Evolutionary conservation across 1,284 basidiomycete genomes (phyloP), one percentile per base, ranked within the genome.

Genomic region (Cryptococcus maquisensis): DNA sequence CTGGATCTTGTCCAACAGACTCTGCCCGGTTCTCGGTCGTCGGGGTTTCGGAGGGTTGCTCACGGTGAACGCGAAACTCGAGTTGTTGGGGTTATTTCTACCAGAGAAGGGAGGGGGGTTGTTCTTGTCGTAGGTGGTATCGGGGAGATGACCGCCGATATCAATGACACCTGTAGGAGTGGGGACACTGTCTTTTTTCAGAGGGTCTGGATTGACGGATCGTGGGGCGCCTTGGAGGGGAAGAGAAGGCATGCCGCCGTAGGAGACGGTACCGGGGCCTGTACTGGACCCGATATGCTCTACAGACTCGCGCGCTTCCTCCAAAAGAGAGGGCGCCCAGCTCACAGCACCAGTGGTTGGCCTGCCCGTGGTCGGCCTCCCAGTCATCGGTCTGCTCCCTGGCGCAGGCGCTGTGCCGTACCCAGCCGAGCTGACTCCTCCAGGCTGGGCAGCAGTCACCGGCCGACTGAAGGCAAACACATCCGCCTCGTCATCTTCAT

Each of bases 401-500:
- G 58, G 64, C 41, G 57, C 41, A 15, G 59, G 53, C 6, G 42
- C 42, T 44, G 23, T 44, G 8, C 42, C 42, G 13, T 44, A 44
- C 36, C 56, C 57, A 15, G 63, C 60, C 9, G 59, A 56, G 23
- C 59, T 42, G 5, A 47, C 49, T 41, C 49, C 60, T 12, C 51
- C 40, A 18, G 65, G 63, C 18, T 61, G 63, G 15, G 66, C 67
- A 15, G 67, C 66, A 0, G 74, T 77, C n/a, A 56, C 50, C 1
- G 75, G 74, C 43, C 72, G 49, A 26, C 64, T 60, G 51, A 77
- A 77, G 0, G 74, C 75, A 52, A 74, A 76, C 6, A 75, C 69
- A 15, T 68, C 65, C 28, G 69, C 67, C 6, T 60, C 61, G 15
- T 71, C 66, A 26, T 65, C 63, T 12, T 64, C 59, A 18, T 66